A percentile compares a stretch with the other conserved stretches of the same genome.
phyloP scores from a whole-genome alignment of 2,329 filamentous ascomycete species.

The Fusarium longipes region DNA sequence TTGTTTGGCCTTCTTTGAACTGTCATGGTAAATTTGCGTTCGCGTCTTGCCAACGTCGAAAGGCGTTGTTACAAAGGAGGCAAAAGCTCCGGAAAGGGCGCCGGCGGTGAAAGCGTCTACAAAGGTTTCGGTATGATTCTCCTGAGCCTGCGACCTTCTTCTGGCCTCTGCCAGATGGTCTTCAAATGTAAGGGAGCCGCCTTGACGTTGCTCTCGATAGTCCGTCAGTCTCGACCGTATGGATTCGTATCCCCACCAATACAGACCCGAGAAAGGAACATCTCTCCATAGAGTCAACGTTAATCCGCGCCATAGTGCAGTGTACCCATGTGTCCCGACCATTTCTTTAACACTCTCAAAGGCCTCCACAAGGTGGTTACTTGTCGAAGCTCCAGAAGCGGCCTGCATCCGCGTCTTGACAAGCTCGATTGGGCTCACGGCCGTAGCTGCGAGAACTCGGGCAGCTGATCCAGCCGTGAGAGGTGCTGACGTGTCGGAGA shows the following conservation, averaged over 20 bases:
- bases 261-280: constrained; percentile 95
- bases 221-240: constrained; percentile 79
- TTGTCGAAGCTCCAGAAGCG: constrained; percentile 66
- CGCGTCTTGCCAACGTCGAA: constrained; percentile 98
- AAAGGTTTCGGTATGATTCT: constrained; percentile 82
- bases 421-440: constrained; percentile 92
- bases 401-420: constrained; percentile 94
- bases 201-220: constrained; percentile 66
- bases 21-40: constrained; percentile 82
- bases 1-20: constrained; percentile 32
- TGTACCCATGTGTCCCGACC: constrained; percentile 80
- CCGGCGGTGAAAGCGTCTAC: constrained; percentile 91
- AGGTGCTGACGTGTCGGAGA: constrained; percentile 78
- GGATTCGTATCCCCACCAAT: constrained; percentile 98
- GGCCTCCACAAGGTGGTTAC: constrained; percentile 82
- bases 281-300: constrained; percentile 95
- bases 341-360: constrained; percentile 80
- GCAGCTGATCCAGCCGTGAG: constrained; percentile 83
- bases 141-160: constrained; percentile 69
- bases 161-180: constrained; percentile 56
- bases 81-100: constrained; percentile 82
- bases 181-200: constrained; percentile 52
- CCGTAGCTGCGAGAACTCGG: constrained; percentile 81
- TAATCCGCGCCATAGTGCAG: constrained; percentile 88
- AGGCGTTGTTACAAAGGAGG: constrained; percentile 89